Evolutionary conservation across 2,329 filamentous ascomycete genomes (phyloP).

Genomic region (Ophiosphaerella herpotricha): DNA sequence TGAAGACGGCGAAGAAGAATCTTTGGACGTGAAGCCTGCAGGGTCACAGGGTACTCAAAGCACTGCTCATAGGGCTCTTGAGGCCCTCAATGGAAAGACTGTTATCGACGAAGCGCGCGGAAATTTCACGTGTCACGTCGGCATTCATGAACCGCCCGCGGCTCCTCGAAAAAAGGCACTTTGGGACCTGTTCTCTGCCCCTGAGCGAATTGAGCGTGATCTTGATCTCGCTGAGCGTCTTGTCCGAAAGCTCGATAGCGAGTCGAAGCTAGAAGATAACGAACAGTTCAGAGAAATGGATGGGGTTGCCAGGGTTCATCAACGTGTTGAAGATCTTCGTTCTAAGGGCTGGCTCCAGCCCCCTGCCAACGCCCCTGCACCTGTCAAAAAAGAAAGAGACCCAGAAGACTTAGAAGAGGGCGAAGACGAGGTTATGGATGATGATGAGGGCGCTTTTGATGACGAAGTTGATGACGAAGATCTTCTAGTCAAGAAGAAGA

Average conservation of each 20-base stretch:
- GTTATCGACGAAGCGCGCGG: slow-evolving; percentile 92
- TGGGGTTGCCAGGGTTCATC: slow-evolving; percentile 79
- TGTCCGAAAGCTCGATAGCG: slow-evolving; percentile 81
- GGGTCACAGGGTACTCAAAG: slow-evolving; percentile 42
- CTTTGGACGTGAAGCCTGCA: slow-evolving; percentile 59
- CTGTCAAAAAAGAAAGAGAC: slow-evolving; percentile 65
- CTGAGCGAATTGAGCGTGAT: slow-evolving; percentile 91
- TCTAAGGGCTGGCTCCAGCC: slow-evolving; percentile 78
- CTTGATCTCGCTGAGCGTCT: slow-evolving; percentile 81
- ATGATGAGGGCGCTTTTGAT: slow-evolving; percentile 67
- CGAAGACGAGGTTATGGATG: slow-evolving; percentile 65
- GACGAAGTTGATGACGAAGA: slow-evolving; percentile 92
- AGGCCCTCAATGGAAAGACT: slow-evolving; percentile 96
- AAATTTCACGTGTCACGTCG: slow-evolving; percentile 96
- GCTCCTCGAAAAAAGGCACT: slow-evolving; percentile 91
- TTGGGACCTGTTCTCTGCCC: slow-evolving; percentile 94
- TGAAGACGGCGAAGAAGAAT: slow-evolving; percentile 64
- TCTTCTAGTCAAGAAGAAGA: slow-evolving; percentile 90
- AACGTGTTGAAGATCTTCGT: slow-evolving; percentile 80
- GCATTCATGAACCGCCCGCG: slow-evolving; percentile 86
- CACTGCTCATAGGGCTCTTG: slow-evolving; percentile 83
- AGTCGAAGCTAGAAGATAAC: slow-evolving; percentile 72
- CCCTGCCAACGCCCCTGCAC: slow-evolving; percentile 56
- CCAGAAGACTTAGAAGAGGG: slow-evolving; percentile 73
- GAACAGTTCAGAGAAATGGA: slow-evolving; percentile 53